Evolutionary conservation across 768 basidiomycete species (phyloP).

Genomic region (Pholiota microspora): DNA sequence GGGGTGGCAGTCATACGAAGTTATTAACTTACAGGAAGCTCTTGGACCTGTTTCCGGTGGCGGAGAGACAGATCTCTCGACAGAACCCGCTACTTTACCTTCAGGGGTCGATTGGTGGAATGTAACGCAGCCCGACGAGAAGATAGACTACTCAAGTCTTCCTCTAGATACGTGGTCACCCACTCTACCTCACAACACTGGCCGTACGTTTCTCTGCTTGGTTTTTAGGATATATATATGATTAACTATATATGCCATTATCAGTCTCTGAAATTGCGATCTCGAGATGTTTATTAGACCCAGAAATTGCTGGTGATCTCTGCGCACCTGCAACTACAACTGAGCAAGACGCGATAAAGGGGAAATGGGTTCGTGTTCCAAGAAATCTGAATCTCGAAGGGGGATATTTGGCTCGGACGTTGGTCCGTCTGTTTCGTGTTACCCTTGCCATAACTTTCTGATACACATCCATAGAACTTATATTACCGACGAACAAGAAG

Average conservation of each 20-base stretch:
- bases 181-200: conserved; percentile 72
- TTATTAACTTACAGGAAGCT: conserved; percentile 37
- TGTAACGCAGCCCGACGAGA: conserved; percentile 39
- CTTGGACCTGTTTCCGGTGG: conserved; percentile 5
- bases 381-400: conserved; percentile 72
- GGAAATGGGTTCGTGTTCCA: conserved; percentile 89
- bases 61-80: conserved; percentile 14
- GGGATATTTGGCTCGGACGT: conserved; percentile 51
- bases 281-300: conserved; percentile 63
- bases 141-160: conserved; percentile 61
- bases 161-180: conserved; percentile 83
- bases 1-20: conserved; percentile 90
- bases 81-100: not conserved
- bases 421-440: conserved; percentile 37
- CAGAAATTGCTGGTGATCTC: conserved; percentile 50
- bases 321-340: conserved; percentile 70
- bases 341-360: conserved; percentile 72
- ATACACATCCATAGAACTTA: conserved; percentile 39
- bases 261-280: conserved; percentile 84
- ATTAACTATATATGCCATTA: conserved; percentile 1
- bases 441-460: not conserved
- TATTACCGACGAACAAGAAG: conserved; percentile 87
- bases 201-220: conserved; percentile 44
- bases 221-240: not conserved
- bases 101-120: conserved; percentile 68